Conservation (phyloP, 2,329 filamentous ascomycete genomes). For the Xylariaceae sp. region DNA sequence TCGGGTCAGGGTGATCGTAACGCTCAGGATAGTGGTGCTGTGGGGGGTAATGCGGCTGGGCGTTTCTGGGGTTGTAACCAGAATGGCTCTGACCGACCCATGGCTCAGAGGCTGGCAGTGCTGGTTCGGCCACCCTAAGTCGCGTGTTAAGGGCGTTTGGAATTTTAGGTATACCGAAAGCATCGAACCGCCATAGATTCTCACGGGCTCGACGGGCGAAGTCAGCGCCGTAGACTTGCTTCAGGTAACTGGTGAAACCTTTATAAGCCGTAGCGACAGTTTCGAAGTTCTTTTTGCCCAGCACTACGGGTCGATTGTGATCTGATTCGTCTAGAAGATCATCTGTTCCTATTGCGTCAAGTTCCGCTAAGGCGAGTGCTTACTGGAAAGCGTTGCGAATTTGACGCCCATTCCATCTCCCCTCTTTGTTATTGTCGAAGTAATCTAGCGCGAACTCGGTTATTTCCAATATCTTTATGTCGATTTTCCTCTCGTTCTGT, state of each 20-base stretch:
- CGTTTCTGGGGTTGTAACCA: background rate
- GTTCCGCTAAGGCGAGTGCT: conserved; percentile 13
- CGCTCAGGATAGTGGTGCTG: background rate
- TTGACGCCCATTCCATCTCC: conserved; percentile 37
- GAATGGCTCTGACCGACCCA: background rate
- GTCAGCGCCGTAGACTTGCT: conserved; percentile 14
- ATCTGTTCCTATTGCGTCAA: conserved; percentile 9
- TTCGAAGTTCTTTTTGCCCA: conserved; percentile 12
- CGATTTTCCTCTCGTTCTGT: conserved; percentile 3
- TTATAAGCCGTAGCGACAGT: conserved; percentile 10
- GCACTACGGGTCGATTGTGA: background rate
- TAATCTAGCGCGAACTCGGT: conserved; percentile 26
- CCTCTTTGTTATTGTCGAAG: conserved; percentile 16
- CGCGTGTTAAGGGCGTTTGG: conserved; percentile 12
- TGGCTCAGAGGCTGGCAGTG: background rate
- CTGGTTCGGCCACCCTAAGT: conserved; percentile 1
- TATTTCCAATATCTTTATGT: conserved; percentile 4
- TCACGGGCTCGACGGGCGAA: conserved; percentile 21
- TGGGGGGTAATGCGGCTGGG: background rate
- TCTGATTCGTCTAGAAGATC: conserved; percentile 1
- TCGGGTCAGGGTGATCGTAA: background rate
- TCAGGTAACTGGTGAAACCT: conserved; percentile 12
- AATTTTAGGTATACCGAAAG: conserved; percentile 7
- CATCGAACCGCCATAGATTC: conserved; percentile 17
- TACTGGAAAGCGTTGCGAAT: conserved; percentile 37